Evolutionary conservation across 2,329 filamentous ascomycete species (phyloP), one percentile per base, ranked within the genome.

Genomic region (Nothopassalora personata): DNA sequence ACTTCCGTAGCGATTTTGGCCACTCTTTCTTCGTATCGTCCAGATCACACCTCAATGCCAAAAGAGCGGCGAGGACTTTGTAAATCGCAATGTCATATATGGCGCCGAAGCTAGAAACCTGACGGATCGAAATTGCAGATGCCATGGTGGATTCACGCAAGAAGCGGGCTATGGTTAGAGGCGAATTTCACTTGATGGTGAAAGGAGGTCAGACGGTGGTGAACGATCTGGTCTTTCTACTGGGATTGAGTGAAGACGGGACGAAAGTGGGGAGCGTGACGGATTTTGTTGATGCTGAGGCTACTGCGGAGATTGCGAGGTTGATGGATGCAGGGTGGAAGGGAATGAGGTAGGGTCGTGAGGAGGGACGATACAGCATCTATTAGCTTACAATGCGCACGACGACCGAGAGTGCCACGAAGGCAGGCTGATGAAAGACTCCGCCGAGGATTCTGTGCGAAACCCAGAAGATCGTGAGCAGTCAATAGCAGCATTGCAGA

Each of bases 141-240:
- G 47, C 65, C 10, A 61, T 67, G 23, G 67, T 75, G 5, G 73
- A 74, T 56, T 65, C 68, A 36, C 56, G 39, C 27, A 60, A 59
- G 55, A 57, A 49, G 47, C 67, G 58, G 28, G 71, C 64, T 1
- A 59, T 64, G 52, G 59, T 69, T 23, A 55, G 68, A 15, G 65
- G 58, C 7, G 63, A 66, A 6, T 72, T 70, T 57, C 60, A 51
- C 13, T 73, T 74, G 70, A 50, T 33, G 7, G 56, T 28, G 64
- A 62, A 31, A 67, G 62, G 10, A 62, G 58, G 54, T 11, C 59
- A 65, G 28, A 19, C 30, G 19, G 67, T 68, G 31, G 45, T 70
- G 50, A 72, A 73, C 59, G 72, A 74, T 56, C 55, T 75, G 15
- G 8, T 74, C 13, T 73, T 72, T 66, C 64, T 68, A 59, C 54